These are phyloP conservation scores for Aspergillus awamori DNA, from an alignment of 2,329 filamentous ascomycete species.

Conservation along the genomic window DNA sequence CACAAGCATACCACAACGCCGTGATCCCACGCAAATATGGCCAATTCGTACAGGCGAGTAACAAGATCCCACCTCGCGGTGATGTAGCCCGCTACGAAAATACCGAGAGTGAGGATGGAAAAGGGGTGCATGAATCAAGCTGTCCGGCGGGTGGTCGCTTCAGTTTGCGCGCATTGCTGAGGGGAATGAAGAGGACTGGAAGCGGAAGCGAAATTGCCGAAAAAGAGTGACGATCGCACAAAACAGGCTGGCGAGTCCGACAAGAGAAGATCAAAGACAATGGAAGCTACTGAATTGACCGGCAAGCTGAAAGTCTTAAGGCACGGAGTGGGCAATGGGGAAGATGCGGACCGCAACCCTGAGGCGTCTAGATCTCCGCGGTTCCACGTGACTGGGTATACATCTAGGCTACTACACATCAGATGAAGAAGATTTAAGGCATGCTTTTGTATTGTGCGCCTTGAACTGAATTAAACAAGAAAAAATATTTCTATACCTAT, in stretches of 20 bases:
- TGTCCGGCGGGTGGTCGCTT: slow-evolving; percentile 29
- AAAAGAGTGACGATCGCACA: slow-evolving; percentile 4
- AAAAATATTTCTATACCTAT: neutral
- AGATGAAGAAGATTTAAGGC: neutral
- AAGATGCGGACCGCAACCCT: slow-evolving; percentile 7
- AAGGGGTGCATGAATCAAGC: slow-evolving; percentile 85
- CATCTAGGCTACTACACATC: neutral
- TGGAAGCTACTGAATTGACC: neutral
- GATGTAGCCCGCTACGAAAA: slow-evolving; percentile 99
- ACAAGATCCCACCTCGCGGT: slow-evolving; percentile 99
- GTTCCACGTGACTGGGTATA: slow-evolving; percentile 14
- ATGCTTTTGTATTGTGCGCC: neutral
- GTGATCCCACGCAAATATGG: slow-evolving; percentile 98
- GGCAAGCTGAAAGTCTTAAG: neutral
- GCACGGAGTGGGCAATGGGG: neutral
- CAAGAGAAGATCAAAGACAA: neutral
- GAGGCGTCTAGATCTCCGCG: slow-evolving; percentile 16
- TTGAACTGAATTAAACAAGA: neutral
- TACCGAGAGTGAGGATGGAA: slow-evolving; percentile 90
- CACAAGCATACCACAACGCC: slow-evolving; percentile 77
- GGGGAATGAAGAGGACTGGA: neutral
- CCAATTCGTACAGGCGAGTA: slow-evolving; percentile 93
- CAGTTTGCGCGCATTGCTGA: slow-evolving; percentile 38
- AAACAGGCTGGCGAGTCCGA: neutral
- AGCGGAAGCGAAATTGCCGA: neutral